Evolutionary conservation across 2,329 filamentous ascomycete species (phyloP).

Genomic region (Drechslera avenae): DNA sequence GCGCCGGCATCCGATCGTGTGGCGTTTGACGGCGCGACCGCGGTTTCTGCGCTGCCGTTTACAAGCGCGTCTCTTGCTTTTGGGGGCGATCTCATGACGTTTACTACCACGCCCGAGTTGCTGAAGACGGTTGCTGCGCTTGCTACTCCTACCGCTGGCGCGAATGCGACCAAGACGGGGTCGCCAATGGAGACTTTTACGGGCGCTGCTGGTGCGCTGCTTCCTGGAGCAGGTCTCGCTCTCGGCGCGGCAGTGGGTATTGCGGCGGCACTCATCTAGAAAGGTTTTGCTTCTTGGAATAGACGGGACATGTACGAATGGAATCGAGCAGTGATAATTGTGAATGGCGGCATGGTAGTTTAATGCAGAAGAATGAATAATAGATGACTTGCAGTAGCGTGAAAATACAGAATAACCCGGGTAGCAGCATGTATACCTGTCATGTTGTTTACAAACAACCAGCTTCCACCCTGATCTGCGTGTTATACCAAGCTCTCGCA

Average conservation of each 20-base stretch:
- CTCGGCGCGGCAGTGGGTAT: conserved; percentile 3
- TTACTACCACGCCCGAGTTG: conserved; percentile 30
- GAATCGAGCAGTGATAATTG: too few relatives aligned
- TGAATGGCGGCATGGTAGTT: too few relatives aligned
- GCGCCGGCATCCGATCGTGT: conserved; percentile 24
- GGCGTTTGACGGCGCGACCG: conserved; percentile 28
- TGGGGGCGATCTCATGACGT: conserved; percentile 27
- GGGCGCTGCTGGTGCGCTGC: background rate
- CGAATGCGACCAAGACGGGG: conserved; percentile 2
- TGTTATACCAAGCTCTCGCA: conserved; percentile 13
- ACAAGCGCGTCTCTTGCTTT: conserved; percentile 25
- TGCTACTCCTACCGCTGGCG: conserved; percentile 13
- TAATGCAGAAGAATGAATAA: too few relatives aligned
- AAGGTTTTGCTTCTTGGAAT: too few relatives aligned
- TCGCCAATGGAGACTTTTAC: conserved; percentile 7
- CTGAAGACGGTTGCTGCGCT: conserved; percentile 32
- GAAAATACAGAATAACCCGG: too few relatives aligned
- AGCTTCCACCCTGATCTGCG: background rate
- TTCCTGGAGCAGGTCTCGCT: conserved; percentile 4
- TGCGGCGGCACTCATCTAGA: conserved; percentile 3
- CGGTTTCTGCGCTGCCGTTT: conserved; percentile 24
- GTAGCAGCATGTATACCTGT: too few relatives aligned
- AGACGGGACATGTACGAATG: background rate
- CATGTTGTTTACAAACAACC: too few relatives aligned
- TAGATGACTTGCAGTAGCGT: too few relatives aligned